Base-by-base conservation (phyloP, 495 filamentous ascomycete species). In the Penicillium waksmanii region DNA sequence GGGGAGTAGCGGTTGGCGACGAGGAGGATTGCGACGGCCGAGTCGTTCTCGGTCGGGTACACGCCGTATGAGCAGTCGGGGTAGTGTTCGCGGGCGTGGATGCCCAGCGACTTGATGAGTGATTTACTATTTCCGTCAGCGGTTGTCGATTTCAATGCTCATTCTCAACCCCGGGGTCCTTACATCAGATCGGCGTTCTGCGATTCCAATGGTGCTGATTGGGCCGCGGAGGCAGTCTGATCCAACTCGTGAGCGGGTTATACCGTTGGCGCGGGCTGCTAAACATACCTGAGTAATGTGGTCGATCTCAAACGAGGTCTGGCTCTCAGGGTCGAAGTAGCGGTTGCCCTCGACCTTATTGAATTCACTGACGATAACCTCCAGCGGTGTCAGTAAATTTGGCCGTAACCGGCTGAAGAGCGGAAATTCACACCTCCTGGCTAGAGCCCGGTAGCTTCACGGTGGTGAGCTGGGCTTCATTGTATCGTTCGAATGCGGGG, bases 1-100 rank as follows among this genome's bases (percentile, higher is more conserved):
- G 96, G 96, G 63, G 90, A 95, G 81, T 98, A 98, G 68, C 96
- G 96, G 81, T 93, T 97, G 34, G 95, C 89, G 40, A 96, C 92
- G 51, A 96, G 82, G 53, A 95, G 72, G 65, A 97, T 82, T 40
- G 93, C 91, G 19, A 98, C 73, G 55, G 85, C 82, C 19, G 85
- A 82, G 74, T 94, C 88, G 66, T 89, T 79, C 61, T 90, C 86
- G 60, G 85, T 87, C 31, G 93, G 77, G 68, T 90, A 95, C 27
- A 91, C 89, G 66, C 92, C 90, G 63, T 88, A 87, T 11, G 89
- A 87, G 52, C 87, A 89, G 63, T 82, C 87, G 2, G 92, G 87
- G 73, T 91, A 99, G 80, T 99, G 94, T 73, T 99, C 96, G 56
- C 82, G 78, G 48, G 92, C 87, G 69, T 97, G 91, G n/a, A 81